These are phyloP conservation scores for Phytophthora rubi DNA, from an alignment of 352 stramenopile species.

Conservation along the genomic window DNA sequence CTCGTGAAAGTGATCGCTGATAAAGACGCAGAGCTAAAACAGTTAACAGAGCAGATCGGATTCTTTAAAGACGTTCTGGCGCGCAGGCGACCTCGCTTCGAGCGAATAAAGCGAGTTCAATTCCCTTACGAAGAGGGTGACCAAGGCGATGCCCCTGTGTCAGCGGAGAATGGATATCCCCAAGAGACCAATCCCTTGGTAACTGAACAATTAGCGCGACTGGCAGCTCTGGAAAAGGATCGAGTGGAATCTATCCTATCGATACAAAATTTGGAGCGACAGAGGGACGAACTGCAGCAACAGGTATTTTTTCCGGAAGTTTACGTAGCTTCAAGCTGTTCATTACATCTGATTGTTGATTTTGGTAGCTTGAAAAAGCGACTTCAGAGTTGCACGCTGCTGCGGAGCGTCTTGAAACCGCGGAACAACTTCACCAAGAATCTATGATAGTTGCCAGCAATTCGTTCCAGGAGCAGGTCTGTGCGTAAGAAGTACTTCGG, in stretches of 20 bases:
- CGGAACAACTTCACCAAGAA: constrained; percentile 19
- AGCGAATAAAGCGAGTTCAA: constrained; percentile 8
- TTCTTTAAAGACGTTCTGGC: constrained; percentile 72
- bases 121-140: constrained; percentile 5
- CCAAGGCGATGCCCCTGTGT: background rate
- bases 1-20: constrained; percentile 37
- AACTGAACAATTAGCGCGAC: constrained; percentile 14
- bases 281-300: constrained; percentile 15
- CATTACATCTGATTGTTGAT: constrained; percentile 1
- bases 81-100: constrained; percentile 32
- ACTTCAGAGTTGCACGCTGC: constrained; percentile 8
- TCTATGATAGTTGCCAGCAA: constrained; percentile 6
- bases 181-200: background rate
- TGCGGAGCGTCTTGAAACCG: constrained; percentile 12
- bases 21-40: constrained; percentile 39
- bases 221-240: constrained; percentile 28
- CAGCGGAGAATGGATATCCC: background rate
- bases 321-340: background rate
- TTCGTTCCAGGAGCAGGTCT: constrained; percentile 25
- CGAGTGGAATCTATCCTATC: constrained; percentile 24
- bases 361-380: constrained; percentile 20
- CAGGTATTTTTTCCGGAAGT: constrained; percentile 19
- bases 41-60: constrained; percentile 54
- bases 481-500: background rate
- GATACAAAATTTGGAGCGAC: constrained; percentile 24